phyloP scores from a whole-genome alignment of 768 basidiomycete species.

The Lentinus tigrinus region DNA sequence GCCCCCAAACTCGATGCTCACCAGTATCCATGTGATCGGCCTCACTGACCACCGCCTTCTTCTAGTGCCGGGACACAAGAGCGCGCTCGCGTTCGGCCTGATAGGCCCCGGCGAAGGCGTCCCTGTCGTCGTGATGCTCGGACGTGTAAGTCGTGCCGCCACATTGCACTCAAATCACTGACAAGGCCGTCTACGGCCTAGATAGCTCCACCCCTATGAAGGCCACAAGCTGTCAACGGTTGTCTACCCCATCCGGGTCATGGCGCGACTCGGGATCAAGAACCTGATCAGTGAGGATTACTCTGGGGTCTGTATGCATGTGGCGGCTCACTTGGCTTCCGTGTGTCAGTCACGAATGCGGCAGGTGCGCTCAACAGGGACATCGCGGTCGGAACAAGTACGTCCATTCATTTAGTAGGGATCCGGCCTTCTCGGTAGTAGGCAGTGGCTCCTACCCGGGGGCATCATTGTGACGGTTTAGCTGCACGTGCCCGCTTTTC shows the following conservation, averaged over 20 bases:
- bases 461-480: not conserved
- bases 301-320: not conserved
- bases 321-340: not conserved
- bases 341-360: conserved; percentile 83
- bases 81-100: conserved; percentile 76
- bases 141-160: conserved; percentile 52
- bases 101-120: conserved; percentile 62
- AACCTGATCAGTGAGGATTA: conserved; percentile 64
- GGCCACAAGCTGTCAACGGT: conserved; percentile 70
- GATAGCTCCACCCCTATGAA: conserved; percentile 83
- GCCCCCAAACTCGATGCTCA: too few relatives aligned
- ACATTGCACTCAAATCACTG: not conserved
- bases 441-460: too few relatives aligned
- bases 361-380: conserved; percentile 76
- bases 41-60: not conserved
- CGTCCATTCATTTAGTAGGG: conserved; percentile 24
- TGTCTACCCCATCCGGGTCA: conserved; percentile 75
- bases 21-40: not conserved
- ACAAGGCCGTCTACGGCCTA: not conserved
- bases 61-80: conserved; percentile 79
- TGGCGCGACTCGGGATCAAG: conserved; percentile 75
- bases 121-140: conserved; percentile 88
- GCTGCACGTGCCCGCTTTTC: not conserved
- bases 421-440: too few relatives aligned
- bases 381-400: conserved; percentile 80